These are phyloP conservation scores for Exophiala sp. DNA, from an alignment of 2,329 filamentous ascomycete genomes.

Conservation along the genomic window DNA sequence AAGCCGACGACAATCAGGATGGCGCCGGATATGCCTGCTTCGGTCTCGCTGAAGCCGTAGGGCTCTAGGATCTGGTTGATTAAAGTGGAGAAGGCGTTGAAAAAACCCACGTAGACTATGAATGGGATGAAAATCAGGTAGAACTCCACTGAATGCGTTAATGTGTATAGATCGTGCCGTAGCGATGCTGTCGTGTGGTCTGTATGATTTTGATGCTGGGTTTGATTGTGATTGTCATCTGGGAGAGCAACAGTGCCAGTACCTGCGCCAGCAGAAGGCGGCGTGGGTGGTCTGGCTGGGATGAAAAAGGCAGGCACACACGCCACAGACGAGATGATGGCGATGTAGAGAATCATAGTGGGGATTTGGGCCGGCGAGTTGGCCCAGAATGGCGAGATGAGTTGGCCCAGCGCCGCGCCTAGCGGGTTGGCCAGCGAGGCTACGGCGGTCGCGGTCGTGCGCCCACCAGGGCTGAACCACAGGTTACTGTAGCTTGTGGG, in stretches of 20 bases:
- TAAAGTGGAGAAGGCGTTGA: constrained; percentile 84
- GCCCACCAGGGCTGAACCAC: constrained; percentile 82
- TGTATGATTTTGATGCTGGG: no score
- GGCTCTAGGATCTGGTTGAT: constrained; percentile 85
- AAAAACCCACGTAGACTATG: constrained; percentile 77
- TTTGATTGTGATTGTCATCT: no score
- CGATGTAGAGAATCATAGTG: constrained; percentile 74
- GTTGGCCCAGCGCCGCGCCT: constrained; percentile 79
- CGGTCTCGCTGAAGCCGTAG: constrained; percentile 73
- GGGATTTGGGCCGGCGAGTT: constrained; percentile 60
- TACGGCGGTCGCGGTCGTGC: constrained; percentile 80
- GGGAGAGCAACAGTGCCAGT: no score
- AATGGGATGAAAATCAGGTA: constrained; percentile 80
- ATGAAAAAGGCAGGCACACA: constrained; percentile 75
- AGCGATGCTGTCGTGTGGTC: constrained; percentile 42
- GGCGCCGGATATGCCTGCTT: constrained; percentile 85
- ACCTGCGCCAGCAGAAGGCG: constrained; percentile 57
- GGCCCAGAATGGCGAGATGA: constrained; percentile 76
- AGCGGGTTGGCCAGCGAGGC: constrained; percentile 83
- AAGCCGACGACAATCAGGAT: constrained; percentile 86
- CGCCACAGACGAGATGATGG: constrained; percentile 69
- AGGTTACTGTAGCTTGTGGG: constrained; percentile 88
- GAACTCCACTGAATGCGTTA: constrained; percentile 62
- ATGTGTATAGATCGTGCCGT: constrained; percentile 47
- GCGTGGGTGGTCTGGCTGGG: constrained; percentile 68